Evolutionary conservation across 305 asterid species (phyloP), one percentile per base, ranked within the genome.

Genomic region (Fraxinus albicans): DNA sequence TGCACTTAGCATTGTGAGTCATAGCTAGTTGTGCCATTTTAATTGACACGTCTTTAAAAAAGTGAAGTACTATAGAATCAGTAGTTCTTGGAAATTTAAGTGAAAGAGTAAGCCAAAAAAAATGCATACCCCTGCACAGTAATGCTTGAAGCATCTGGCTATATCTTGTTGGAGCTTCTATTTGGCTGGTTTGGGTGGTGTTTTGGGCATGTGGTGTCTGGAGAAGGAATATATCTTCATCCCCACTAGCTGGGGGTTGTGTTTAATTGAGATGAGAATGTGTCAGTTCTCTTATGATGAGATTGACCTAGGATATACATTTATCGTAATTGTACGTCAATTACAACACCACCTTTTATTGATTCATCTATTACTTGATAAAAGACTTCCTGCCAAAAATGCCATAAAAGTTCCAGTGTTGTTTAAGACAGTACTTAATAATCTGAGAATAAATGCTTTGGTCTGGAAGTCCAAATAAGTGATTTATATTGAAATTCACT

Each of bases 1-100:
- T 73, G 98, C 97, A 29, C 92, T 94, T 21, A 94, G 98, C 91
- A 89, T 93, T 84, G 97, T 94, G 83, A 89, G 98, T 84, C 72
- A 27, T 80, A 35, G n/a, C 13, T 38, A 63, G 2, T 73, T 82
- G 42, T 47, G 9, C 2, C 44, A 65, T 67, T 76, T 17, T 12
- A 25, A 74, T 60, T 77, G 44, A 31, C n/a, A 10, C 0, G n/a
- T 4, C 36, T 27, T 3, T 29, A 3, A 10, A 12, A 12, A 29
- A 36, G 8, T 8, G 38, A 69, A 29, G 5, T 29, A 13, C 23
- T 7, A 27, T 65, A 67, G 34, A 67, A 27, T 25, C 19, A 63
- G 3, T 29, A 38, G 8, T 29, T 29, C 36, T 13, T 69, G 36
- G 19, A 29, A 69, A 27, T 69, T 69, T 9, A 12, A 69, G 38